phyloP scores from a whole-genome alignment of 192 early-diverging fungal genomes.

The Haplosporangium gracile region DNA sequence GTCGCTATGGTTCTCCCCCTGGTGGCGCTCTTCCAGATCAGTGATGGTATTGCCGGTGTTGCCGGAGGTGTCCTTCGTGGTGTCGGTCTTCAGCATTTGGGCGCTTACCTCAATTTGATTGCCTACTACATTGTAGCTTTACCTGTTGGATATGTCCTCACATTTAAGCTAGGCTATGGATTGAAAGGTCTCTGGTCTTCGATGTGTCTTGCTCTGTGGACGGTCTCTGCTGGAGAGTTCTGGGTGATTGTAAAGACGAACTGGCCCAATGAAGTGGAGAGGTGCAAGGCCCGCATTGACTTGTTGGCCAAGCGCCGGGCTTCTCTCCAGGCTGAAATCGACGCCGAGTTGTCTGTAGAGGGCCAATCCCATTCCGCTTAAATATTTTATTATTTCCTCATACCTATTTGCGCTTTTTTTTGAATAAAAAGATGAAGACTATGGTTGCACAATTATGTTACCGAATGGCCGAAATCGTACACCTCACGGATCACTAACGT shows the following conservation, averaged over 20 bases:
- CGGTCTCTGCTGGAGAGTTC: conserved; percentile 27
- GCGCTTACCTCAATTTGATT: conserved; percentile 62
- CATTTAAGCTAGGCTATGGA: conserved; percentile 63
- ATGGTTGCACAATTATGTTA: too few species aligned
- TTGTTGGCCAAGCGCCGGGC: conserved; percentile 15
- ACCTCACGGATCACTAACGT: too few species aligned
- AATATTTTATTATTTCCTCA: too few species aligned
- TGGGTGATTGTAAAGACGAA: conserved; percentile 40
- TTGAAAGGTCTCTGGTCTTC: conserved; percentile 72
- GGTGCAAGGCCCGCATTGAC: conserved; percentile 27
- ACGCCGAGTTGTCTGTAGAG: conserved; percentile 6
- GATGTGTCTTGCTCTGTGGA: conserved; percentile 59
- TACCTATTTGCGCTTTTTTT: too few species aligned
- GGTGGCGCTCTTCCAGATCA: conserved; percentile 79
- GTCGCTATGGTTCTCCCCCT: conserved; percentile 82
- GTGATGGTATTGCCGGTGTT: conserved; percentile 69
- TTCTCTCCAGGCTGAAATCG: conserved; percentile 13
- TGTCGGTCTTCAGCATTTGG: conserved; percentile 76
- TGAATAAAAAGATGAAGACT: too few species aligned
- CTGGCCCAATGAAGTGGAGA: conserved; percentile 36
- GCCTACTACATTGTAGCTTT: conserved; percentile 76
- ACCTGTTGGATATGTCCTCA: conserved; percentile 67
- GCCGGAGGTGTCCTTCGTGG: conserved; percentile 79
- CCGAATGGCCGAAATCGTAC: too few species aligned
- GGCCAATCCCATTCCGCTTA: background rate